Base-by-base conservation (phyloP, 805 yeast species). In the Lipomyces oligophaga region DNA sequence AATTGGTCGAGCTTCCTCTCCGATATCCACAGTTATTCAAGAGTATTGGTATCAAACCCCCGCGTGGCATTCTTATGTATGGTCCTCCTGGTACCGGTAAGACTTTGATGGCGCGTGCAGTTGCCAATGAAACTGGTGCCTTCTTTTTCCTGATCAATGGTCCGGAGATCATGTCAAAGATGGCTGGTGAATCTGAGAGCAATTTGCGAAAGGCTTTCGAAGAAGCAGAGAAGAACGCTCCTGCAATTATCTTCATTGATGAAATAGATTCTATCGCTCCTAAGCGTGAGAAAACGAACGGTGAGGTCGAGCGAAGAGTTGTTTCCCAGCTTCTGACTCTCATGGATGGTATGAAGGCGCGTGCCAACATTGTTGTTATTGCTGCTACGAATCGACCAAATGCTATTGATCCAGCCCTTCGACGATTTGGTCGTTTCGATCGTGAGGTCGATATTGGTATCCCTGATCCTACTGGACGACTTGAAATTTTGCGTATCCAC, bases 11-110 rank as follows among this genome's bases (percentile, higher is more conserved):
- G 74, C 78, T 93, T 68, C 98, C 98, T 21, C 77, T 93, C 63
- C 85, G 98, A 74, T 98, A 93, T 69, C 98, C 98, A 42, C 97
- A 93, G 71, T 78, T 93, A 62, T 93, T 93, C 77, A 93, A 93
- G 74, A 81, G 94, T 31, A 90, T 93, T 63, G 98, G 98, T 78
- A 93, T 93, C 67, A 93, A 93, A 69, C 98, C 98, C 34, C 98
- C 98, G 57, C 85, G 87, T 69, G 98, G 98, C 74, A 88, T 93
- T 52, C 78, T 93, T 64, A 85, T 86, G 95, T 93, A 85, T 67
- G 98, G 98, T 64, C 98, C 98, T 40, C 98, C 98, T 27, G 98
- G 98, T 79, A 93, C 98, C 13, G 98, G 98, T 85, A 93, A 93
- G 72, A 93, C 98, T 26, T 76, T 93, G 59, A 88, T 93, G 96